Evolutionary conservation across 441 rosid species (phyloP).

Genomic region (Manihot esculenta): DNA sequence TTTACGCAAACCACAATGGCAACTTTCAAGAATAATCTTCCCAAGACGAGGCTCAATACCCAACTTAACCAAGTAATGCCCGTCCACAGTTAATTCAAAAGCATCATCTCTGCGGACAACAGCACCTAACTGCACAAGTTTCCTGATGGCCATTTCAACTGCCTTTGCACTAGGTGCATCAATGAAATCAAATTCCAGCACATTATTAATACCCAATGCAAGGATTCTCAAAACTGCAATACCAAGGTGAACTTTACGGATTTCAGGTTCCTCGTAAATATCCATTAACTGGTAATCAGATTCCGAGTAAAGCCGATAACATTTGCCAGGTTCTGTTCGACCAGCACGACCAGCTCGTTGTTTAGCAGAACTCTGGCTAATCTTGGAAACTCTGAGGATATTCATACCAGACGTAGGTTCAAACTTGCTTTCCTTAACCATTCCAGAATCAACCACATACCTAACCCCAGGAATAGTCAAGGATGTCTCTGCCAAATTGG

Average conservation of each 20-base stretch:
- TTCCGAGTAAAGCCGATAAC: slow-evolving; percentile 70
- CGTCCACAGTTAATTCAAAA: slow-evolving; percentile 63
- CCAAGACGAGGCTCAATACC: slow-evolving; percentile 94
- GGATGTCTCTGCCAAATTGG: slow-evolving; percentile 93
- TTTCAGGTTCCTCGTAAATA: slow-evolving; percentile 76
- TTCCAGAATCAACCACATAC: slow-evolving; percentile 83
- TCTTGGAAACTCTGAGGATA: slow-evolving; percentile 63
- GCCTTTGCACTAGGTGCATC: slow-evolving; percentile 77
- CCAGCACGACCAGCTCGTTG: slow-evolving; percentile 99
- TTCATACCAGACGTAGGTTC: slow-evolving; percentile 77
- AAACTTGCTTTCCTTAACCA: slow-evolving; percentile 76
- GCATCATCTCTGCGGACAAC: slow-evolving; percentile 37
- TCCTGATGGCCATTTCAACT: slow-evolving; percentile 64
- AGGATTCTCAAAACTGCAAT: slow-evolving; percentile 82
- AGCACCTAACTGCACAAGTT: slow-evolving; percentile 83
- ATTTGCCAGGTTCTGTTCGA: slow-evolving; percentile 80
- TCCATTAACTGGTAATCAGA: slow-evolving; percentile 55
- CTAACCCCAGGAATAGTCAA: slow-evolving; percentile 87
- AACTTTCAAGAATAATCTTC: slow-evolving; percentile 66
- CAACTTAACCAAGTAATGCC: slow-evolving; percentile 63
- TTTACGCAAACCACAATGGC: slow-evolving; percentile 46
- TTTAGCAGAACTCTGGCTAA: slow-evolving; percentile 84
- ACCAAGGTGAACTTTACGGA: slow-evolving; percentile 88
- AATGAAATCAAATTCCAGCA: slow-evolving; percentile 71
- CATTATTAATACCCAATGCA: slow-evolving; percentile 60